Conservation (phyloP, 768 basidiomycete species). For the Multifurca ochricompacta region DNA sequence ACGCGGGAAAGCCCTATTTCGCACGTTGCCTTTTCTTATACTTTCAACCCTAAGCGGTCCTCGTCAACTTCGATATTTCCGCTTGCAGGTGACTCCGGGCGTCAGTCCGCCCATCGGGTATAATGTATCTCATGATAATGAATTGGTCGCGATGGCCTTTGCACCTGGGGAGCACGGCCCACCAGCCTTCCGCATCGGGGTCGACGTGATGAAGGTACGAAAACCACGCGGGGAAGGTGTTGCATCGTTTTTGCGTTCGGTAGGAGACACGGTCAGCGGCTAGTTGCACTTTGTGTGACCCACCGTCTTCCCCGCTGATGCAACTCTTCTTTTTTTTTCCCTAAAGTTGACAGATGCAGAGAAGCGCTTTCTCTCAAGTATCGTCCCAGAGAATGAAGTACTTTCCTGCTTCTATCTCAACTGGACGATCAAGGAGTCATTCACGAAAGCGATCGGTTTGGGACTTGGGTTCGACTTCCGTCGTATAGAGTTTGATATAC, state of each 20-base stretch:
- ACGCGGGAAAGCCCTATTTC: constrained; percentile 69
- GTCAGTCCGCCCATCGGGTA: constrained; percentile 56
- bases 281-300: constrained; percentile 2
- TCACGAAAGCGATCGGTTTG: constrained; percentile 79
- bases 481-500: constrained; percentile 63
- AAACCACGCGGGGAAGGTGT: constrained; percentile 53
- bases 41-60: not conserved
- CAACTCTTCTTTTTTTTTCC: not conserved
- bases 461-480: constrained; percentile 79
- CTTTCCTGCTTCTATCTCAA: constrained; percentile 68
- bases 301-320: constrained; percentile 5
- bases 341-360: constrained; percentile 37
- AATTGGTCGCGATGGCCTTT: constrained; percentile 59
- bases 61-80: not conserved
- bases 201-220: constrained; percentile 76
- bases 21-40: constrained; percentile 33
- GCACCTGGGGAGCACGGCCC: constrained; percentile 41
- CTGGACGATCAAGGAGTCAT: constrained; percentile 90
- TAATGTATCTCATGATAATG: constrained; percentile 79
- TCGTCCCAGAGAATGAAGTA: constrained; percentile 40
- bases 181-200: constrained; percentile 51
- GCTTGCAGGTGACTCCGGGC: constrained; percentile 35
- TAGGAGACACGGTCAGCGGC: constrained; percentile 54
- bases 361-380: constrained; percentile 24
- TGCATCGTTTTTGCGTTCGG: constrained; percentile 49